Evolutionary conservation across 495 filamentous ascomycete genomes (phyloP).

Genomic region (Aspergillus steynii): DNA sequence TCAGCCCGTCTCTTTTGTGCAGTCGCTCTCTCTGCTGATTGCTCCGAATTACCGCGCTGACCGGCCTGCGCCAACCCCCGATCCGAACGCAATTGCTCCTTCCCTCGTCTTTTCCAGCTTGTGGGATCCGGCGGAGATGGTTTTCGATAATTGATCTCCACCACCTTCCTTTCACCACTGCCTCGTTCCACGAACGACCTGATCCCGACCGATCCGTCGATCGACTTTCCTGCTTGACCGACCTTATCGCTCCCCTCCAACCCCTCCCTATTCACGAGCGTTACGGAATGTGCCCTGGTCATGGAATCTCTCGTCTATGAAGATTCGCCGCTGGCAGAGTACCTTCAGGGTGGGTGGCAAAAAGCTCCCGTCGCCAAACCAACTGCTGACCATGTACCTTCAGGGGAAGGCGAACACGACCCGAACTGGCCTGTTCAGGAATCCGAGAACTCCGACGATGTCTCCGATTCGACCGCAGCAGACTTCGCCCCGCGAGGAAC

Average conservation of each 20-base stretch:
- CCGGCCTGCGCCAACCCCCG: constrained; percentile 1
- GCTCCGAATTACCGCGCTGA: constrained; percentile 8
- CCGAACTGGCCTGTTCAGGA: constrained; percentile 46
- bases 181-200: background rate
- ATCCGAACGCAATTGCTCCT: background rate
- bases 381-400: constrained; percentile 17
- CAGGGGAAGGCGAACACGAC: constrained; percentile 51
- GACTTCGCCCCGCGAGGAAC: constrained; percentile 77
- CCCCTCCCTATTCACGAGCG: constrained; percentile 3
- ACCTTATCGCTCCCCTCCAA: background rate
- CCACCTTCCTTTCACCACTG: constrained; percentile 6
- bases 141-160: background rate
- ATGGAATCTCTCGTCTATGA: constrained; percentile 95
- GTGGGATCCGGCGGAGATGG: background rate
- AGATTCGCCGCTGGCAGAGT: constrained; percentile 87
- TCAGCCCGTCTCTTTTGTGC: background rate
- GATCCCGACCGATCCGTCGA: background rate
- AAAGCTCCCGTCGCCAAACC: constrained; percentile 1
- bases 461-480: constrained; percentile 34
- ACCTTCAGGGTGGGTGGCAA: constrained; percentile 75
- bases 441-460: constrained; percentile 39
- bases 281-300: constrained; percentile 38
- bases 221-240: constrained; percentile 3
- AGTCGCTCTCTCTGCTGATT: constrained; percentile 4
- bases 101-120: background rate